Evolutionary conservation across 2,329 filamentous ascomycete species (phyloP), one percentile per base, ranked within the genome.

Genomic region (Stachybotrys echinatus): DNA sequence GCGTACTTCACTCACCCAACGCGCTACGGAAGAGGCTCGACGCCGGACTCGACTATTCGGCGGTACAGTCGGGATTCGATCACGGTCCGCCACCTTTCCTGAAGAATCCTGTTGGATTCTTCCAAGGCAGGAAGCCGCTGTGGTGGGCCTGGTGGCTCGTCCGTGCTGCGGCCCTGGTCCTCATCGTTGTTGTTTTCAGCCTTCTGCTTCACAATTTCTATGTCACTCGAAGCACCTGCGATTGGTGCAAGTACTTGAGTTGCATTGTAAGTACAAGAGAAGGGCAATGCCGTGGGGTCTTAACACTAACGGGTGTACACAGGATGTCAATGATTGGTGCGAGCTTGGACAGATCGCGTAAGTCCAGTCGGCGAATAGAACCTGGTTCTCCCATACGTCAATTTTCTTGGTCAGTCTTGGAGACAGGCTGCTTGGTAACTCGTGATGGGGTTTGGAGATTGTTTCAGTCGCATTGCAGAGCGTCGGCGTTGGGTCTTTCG

Each of bases 111-210:
- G 65, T 84, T 4, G 84, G 83, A 6, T 96, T 96, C 70, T 97
- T 97, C 74, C 92, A 92, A 66, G 90, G 89, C 19, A 81, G 94
- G 18, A 96, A 95, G 66, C 87, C 88, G 20, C 76, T 96, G 7
- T 99, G 94, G 94, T 99, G 94, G 94, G 87, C 75, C 6, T 99
- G 94, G 94, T 97, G 92, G 92, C 69, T 96, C 20, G 78, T 97
- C 23, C 82, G 94, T 18, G 88, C 81, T 1, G 89, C 80, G 0
- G 85, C 87, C 21, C 73, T 99, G 47, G 79, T 96, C 7, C 79
- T 84, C n/a, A 87, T 92, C 31, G 75, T 96, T 34, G 79, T 95
- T 39, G 86, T 87, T 2, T 96, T 97, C 65, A 88, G 96, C 53
- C 72, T 96, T 42, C 74, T 99, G 48, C 68, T 97, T 52, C 84